Base-by-base conservation (phyloP, 2,329 filamentous ascomycete species). In the Epichloe scottii region DNA sequence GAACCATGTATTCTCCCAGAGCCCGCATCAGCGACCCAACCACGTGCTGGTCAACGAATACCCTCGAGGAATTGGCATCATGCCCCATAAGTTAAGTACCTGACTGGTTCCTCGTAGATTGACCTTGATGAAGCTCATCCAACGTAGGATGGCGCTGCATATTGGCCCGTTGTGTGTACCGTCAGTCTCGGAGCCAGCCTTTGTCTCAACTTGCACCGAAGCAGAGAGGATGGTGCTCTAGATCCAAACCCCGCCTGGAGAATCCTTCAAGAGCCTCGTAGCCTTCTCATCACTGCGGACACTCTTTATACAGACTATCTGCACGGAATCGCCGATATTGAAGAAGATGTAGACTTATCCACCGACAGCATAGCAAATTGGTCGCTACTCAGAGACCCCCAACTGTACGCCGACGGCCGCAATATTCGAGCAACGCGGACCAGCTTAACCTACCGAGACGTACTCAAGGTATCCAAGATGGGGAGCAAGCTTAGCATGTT, bases 11-110 rank as follows among this genome's bases (percentile, higher is more conserved):
- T 84, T 84, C 59, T 64, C 67, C 17, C 63, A 73, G 19, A 87
- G 89, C 48, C 87, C 87, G 5, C 90, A 97, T 62, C 60, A 71
- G 17, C 74, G 72, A 4, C 88, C 91, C 3, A 98, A 97, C 60
- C 93, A 97, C 68, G 88, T 95, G 44, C 74, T 97, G 38, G 82
- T 97, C 59, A 98, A 98, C 62, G 90, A 96, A 66, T 98, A 97
- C 66, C 75, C 76, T 1, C 81, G 87, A 0, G 88, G 87, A 2
- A 80, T 95, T 55, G 91, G 91, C n/a, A 97, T 97, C 57, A 95
- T 96, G 87, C 84, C 90, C 45, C 91, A 97, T 66, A 93, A 96
- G 71, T 65, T 69, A 60, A 66, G 66, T 68, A 60, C 53, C 62
- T 49, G 57, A 53, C 52, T 23, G 50, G 46, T 55, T 39, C 26